Conservation (phyloP, 805 yeast species). For the Candida golubevii region DNA sequence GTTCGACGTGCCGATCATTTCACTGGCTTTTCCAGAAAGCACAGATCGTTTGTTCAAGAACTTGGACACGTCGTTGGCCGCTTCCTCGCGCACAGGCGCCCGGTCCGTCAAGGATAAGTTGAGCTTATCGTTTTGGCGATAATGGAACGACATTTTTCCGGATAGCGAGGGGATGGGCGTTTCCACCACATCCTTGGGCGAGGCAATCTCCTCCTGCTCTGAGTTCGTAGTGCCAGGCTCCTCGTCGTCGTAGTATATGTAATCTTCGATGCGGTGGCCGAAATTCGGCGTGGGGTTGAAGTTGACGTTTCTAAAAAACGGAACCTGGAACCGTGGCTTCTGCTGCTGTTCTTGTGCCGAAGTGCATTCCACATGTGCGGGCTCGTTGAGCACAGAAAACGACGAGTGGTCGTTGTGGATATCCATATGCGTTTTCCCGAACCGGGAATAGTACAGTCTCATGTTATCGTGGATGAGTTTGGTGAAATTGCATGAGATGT, state of each 20-base stretch:
- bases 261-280: constrained; percentile 30
- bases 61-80: constrained; percentile 26
- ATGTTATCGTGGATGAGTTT: constrained; percentile 38
- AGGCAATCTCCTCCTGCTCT: constrained; percentile 15
- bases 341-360: not conserved
- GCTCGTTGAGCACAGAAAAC: constrained; percentile 25
- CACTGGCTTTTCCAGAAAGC: constrained; percentile 39
- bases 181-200: constrained; percentile 7
- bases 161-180: constrained; percentile 11
- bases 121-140: constrained; percentile 33
- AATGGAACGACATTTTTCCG: constrained; percentile 34
- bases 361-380: not conserved
- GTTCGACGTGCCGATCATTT: constrained; percentile 40
- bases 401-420: constrained; percentile 32
- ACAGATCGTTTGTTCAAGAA: constrained; percentile 35
- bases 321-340: constrained; percentile 19
- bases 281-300: constrained; percentile 27
- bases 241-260: constrained; percentile 31
- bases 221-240: constrained; percentile 9
- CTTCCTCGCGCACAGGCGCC: not conserved
- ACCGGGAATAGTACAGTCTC: constrained; percentile 27
- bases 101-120: constrained; percentile 20
- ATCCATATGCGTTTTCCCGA: constrained; percentile 27
- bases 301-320: constrained; percentile 36
- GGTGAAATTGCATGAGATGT: constrained; percentile 29